Evolutionary conservation across 257 asterid genomes (phyloP).

Genomic region (Solanum rostratum): DNA sequence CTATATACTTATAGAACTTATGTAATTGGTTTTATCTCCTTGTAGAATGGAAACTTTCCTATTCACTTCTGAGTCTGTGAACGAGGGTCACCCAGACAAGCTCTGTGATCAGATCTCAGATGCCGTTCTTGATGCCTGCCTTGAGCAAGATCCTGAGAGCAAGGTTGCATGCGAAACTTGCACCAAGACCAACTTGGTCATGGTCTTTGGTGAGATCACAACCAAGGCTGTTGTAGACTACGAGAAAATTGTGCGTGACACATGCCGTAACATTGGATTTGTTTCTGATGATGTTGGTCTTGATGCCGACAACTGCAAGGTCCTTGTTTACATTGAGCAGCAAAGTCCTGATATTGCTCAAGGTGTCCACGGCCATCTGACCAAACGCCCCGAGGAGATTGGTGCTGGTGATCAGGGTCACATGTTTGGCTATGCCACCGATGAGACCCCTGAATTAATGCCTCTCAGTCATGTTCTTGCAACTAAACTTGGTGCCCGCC

Average conservation of each 20-base stretch:
- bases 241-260: constrained; percentile 50
- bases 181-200: constrained; percentile 56
- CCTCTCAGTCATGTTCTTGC: constrained; percentile 63
- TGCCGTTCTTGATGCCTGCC: constrained; percentile 58
- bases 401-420: constrained; percentile 64
- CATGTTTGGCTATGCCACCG: constrained; percentile 59
- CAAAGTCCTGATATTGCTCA: constrained; percentile 61
- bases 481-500: constrained; percentile 44
- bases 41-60: constrained; percentile 45
- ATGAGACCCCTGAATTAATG: constrained; percentile 55
- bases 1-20: background rate
- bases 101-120: constrained; percentile 62
- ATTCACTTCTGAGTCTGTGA: constrained; percentile 57
- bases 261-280: constrained; percentile 51
- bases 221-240: constrained; percentile 48
- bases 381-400: constrained; percentile 49
- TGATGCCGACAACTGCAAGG: constrained; percentile 54
- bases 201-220: constrained; percentile 55
- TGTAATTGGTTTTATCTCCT: background rate
- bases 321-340: constrained; percentile 46
- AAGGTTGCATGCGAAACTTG: constrained; percentile 58
- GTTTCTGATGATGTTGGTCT: constrained; percentile 49
- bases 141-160: constrained; percentile 55
- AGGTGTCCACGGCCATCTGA: constrained; percentile 52
- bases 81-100: constrained; percentile 66